These are phyloP conservation scores for Chaetomidium leptoderma DNA, from an alignment of 495 filamentous ascomycete genomes.

Conservation along the genomic window DNA sequence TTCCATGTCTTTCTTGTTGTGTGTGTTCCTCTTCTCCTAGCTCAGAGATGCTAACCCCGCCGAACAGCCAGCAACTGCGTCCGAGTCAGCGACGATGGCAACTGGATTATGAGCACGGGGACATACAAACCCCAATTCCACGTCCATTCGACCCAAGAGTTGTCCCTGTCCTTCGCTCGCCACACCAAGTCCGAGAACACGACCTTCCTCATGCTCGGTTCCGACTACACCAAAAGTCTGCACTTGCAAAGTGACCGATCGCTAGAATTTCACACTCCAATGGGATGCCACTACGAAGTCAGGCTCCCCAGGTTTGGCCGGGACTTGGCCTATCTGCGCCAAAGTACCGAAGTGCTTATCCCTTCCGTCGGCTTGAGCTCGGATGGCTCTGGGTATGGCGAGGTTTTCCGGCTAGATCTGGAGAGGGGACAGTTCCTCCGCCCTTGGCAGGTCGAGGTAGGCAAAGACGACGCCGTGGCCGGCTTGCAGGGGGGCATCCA, in stretches of 20 bases:
- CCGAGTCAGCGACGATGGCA: constrained; percentile 87
- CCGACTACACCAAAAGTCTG: constrained; percentile 90
- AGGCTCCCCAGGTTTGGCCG: constrained; percentile 88
- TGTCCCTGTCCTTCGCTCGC: constrained; percentile 86
- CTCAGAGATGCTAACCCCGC: constrained; percentile 10
- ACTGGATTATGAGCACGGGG: constrained; percentile 98
- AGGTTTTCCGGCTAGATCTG: constrained; percentile 89
- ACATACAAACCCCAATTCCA: constrained; percentile 95
- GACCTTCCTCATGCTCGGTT: constrained; percentile 86
- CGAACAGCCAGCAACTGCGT: constrained; percentile 75
- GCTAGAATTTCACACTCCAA: constrained; percentile 90
- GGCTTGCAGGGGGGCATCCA: constrained; percentile 79
- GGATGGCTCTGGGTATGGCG: constrained; percentile 66
- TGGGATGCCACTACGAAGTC: constrained; percentile 80
- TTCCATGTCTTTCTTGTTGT: not conserved
- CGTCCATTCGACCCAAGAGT: constrained; percentile 86
- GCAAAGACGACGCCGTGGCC: constrained; percentile 67
- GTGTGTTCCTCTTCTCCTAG: no score
- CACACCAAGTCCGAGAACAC: constrained; percentile 93
- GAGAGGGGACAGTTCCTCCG: constrained; percentile 82
- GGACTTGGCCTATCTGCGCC: constrained; percentile 78
- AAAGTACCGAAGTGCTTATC: constrained; percentile 80
- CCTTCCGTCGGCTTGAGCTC: constrained; percentile 82
- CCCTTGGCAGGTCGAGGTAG: constrained; percentile 71
- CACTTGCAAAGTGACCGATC: constrained; percentile 89